Conservation (phyloP, 2,329 filamentous ascomycete species). For the Xylaria sp. region DNA sequence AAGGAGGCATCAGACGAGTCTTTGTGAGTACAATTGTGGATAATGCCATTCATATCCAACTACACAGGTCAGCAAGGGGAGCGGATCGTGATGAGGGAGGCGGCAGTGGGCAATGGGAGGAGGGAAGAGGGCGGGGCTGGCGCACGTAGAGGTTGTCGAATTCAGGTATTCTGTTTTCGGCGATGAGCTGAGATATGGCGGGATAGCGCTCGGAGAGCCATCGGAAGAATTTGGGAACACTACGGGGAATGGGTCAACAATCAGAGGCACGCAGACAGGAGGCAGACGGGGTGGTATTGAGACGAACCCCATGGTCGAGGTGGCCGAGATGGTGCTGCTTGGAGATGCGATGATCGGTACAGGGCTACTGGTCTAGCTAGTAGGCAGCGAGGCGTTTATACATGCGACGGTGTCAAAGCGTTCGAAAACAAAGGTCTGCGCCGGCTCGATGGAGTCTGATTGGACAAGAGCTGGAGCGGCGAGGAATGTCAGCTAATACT, state of each 20-base stretch:
- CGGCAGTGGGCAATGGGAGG: constrained; percentile 19
- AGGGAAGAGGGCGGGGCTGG: constrained; percentile 35
- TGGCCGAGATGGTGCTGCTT: neutral
- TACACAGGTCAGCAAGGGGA: constrained; percentile 52
- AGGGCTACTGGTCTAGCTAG: constrained; percentile 1
- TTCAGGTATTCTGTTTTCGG: constrained; percentile 98
- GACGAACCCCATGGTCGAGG: constrained; percentile 44
- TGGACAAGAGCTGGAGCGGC: constrained; percentile 5
- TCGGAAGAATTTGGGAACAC: constrained; percentile 91
- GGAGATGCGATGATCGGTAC: constrained; percentile 1
- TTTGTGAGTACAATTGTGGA: constrained; percentile 99
- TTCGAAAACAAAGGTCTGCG: neutral
- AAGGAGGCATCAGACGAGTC: constrained; percentile 92
- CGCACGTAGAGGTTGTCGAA: constrained; percentile 94
- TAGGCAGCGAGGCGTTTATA: neutral
- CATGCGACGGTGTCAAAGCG: neutral
- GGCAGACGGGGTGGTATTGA: neutral
- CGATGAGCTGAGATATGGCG: constrained; percentile 96
- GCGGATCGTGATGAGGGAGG: constrained; percentile 23
- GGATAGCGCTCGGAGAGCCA: constrained; percentile 99
- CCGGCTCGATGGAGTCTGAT: neutral
- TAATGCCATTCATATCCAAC: constrained; percentile 99
- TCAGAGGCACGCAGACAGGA: constrained; percentile 3
- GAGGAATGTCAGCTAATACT: constrained; percentile 9
- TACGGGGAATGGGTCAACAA: constrained; percentile 45